Evolutionary conservation across 2,329 filamentous ascomycete genomes (phyloP).

Genomic region (Dothideomycetes sp.): DNA sequence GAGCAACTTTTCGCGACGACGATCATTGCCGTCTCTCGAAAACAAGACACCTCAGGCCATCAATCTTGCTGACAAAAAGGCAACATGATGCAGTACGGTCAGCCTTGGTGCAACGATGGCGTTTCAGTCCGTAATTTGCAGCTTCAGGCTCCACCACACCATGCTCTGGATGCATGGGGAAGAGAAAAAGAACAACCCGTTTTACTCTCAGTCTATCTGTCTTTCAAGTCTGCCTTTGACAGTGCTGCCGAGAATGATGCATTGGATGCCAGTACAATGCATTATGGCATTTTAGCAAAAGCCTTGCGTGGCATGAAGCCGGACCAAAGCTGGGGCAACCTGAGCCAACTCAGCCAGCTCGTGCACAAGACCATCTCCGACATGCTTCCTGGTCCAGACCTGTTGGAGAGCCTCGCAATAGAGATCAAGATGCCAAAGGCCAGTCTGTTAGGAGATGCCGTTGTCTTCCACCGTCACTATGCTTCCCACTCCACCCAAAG

Average conservation of each 20-base stretch:
- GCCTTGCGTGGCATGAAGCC: conserved; percentile 29
- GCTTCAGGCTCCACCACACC: conserved; percentile 38
- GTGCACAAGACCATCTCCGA: conserved; percentile 7
- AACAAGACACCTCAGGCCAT: neutral
- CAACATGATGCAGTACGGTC: conserved; percentile 2
- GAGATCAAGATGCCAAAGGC: conserved; percentile 53
- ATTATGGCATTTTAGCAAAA: conserved; percentile 65
- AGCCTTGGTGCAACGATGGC: conserved; percentile 10
- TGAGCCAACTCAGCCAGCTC: conserved; percentile 6
- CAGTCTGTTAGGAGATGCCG: conserved; percentile 52
- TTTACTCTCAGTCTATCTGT: conserved; percentile 48
- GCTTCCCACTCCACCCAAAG: neutral
- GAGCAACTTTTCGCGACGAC: neutral
- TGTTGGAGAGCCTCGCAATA: conserved; percentile 10
- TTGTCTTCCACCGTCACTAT: conserved; percentile 15
- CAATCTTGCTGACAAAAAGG: neutral
- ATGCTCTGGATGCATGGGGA: conserved; percentile 57
- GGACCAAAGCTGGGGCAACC: conserved; percentile 2
- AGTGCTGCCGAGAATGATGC: conserved; percentile 48
- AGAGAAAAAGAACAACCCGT: conserved; percentile 52
- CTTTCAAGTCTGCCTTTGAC: conserved; percentile 44
- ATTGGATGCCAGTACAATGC: conserved; percentile 59
- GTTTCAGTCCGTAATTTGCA: conserved; percentile 55
- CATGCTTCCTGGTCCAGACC: conserved; percentile 3
- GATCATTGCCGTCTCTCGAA: neutral